Evolutionary conservation across 352 stramenopile genomes (phyloP).

Genomic region (Phytophthora brassicae): DNA sequence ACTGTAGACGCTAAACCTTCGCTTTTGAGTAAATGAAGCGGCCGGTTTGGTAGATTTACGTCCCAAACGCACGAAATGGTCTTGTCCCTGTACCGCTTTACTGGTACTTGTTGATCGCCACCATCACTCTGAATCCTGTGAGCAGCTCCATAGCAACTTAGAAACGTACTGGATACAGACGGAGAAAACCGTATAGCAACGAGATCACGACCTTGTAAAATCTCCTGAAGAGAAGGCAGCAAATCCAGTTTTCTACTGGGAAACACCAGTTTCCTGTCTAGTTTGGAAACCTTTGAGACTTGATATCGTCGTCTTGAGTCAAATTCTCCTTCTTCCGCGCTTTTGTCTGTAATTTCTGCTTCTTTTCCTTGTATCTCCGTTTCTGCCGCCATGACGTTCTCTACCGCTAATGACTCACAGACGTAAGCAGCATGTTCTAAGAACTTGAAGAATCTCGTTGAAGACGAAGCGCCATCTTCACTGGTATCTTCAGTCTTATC

Average conservation of each 20-base stretch:
- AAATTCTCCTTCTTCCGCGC: slow-evolving; percentile 9
- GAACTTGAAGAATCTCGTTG: slow-evolving; percentile 60
- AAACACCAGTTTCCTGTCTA: slow-evolving; percentile 37
- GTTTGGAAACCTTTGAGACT: slow-evolving; percentile 37
- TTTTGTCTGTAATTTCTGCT: slow-evolving; percentile 16
- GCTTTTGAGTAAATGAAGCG: slow-evolving; percentile 46
- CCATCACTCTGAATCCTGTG: not conserved
- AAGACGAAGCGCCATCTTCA: slow-evolving; percentile 29
- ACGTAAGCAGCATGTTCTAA: slow-evolving; percentile 59
- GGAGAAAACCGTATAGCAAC: slow-evolving; percentile 50
- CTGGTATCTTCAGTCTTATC: slow-evolving; percentile 12
- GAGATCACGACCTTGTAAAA: slow-evolving; percentile 38
- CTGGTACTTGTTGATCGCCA: slow-evolving; percentile 6
- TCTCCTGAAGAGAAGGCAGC: slow-evolving; percentile 22
- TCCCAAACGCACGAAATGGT: slow-evolving; percentile 70
- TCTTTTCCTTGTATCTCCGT: slow-evolving; percentile 4
- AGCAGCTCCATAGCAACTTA: slow-evolving; percentile 41
- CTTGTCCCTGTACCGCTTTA: slow-evolving; percentile 33
- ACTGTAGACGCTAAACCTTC: slow-evolving; percentile 47
- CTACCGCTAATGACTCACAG: slow-evolving; percentile 56
- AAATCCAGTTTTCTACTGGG: slow-evolving; percentile 20
- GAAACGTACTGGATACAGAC: slow-evolving; percentile 47
- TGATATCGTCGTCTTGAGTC: slow-evolving; percentile 21
- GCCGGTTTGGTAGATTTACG: slow-evolving; percentile 49
- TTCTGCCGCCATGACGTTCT: slow-evolving; percentile 43